These are phyloP conservation scores for Aspergillus panamensis DNA, from an alignment of 495 filamentous ascomycete genomes.

Conservation along the genomic window DNA sequence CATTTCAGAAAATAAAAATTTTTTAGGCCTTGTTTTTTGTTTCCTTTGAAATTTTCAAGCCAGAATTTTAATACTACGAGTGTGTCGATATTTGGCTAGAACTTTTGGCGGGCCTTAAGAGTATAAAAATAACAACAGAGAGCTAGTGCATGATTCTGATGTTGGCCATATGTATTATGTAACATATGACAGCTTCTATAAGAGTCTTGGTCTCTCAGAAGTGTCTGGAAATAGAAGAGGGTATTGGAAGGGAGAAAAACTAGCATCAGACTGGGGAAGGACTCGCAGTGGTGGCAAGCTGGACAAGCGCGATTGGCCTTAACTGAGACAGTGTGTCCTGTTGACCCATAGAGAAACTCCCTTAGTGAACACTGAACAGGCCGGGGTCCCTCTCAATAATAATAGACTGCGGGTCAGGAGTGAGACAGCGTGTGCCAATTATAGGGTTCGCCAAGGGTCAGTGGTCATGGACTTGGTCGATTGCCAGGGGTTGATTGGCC, in stretches of 20 bases:
- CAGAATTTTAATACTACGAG: background rate
- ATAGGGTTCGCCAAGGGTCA: slow-evolving; percentile 20
- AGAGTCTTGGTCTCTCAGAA: background rate
- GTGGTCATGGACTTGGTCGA: slow-evolving; percentile 14
- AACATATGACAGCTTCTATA: slow-evolving; percentile 16
- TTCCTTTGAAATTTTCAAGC: no score
- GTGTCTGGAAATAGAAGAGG: slow-evolving; percentile 7
- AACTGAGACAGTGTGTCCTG: slow-evolving; percentile 15
- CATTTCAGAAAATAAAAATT: no score
- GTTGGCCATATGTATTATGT: background rate
- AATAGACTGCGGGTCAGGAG: background rate
- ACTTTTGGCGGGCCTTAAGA: slow-evolving; percentile 3
- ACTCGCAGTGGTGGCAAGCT: slow-evolving; percentile 10
- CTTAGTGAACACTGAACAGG: background rate
- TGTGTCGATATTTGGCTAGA: background rate
- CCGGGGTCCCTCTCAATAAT: background rate
- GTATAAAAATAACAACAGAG: slow-evolving; percentile 16
- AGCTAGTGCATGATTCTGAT: slow-evolving; percentile 1
- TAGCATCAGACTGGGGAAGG: background rate
- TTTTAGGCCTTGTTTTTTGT: no score
- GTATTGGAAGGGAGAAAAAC: background rate
- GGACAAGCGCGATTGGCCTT: slow-evolving; percentile 15
- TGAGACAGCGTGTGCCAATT: slow-evolving; percentile 20
- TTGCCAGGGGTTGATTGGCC: slow-evolving; percentile 14
- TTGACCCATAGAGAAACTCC: slow-evolving; percentile 6